phyloP scores from a whole-genome alignment of 352 stramenopile species.

The Globisporangium nagaii region DNA sequence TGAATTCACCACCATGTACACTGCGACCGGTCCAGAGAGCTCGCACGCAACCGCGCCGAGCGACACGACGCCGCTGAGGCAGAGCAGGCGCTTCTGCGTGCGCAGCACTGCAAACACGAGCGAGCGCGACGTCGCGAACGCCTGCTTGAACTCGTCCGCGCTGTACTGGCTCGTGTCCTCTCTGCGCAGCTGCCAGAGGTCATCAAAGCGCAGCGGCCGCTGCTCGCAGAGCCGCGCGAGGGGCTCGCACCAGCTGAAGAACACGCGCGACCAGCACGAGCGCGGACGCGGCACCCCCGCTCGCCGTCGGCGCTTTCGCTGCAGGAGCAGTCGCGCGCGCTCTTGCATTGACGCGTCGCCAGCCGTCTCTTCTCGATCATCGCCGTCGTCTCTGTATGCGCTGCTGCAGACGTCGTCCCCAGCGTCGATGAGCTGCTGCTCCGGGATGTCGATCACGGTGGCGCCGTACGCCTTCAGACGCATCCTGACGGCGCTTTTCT shows the following conservation, averaged over 20 bases:
- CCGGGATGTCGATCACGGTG: not conserved
- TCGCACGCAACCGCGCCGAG: slow-evolving; percentile 24
- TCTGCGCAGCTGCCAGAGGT: slow-evolving; percentile 28
- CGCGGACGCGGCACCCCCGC: not conserved
- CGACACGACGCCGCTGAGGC: slow-evolving; percentile 24
- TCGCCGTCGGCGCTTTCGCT: not conserved
- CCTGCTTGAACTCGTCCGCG: slow-evolving; percentile 13
- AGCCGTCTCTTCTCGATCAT: not conserved
- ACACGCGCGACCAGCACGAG: slow-evolving; percentile 22
- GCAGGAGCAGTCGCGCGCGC: not conserved
- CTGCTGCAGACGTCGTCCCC: not conserved
- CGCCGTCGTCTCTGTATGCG: not conserved
- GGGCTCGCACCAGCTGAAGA: slow-evolving; percentile 29
- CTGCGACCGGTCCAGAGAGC: slow-evolving; percentile 19
- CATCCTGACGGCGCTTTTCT: not conserved
- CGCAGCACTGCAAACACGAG: slow-evolving; percentile 17
- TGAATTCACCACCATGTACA: slow-evolving; percentile 21
- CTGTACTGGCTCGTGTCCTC: slow-evolving; percentile 18
- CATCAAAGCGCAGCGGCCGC: slow-evolving; percentile 18
- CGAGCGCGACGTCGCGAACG: slow-evolving; percentile 13
- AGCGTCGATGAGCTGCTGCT: not conserved
- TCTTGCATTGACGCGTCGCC: not conserved
- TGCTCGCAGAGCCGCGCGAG: slow-evolving; percentile 18
- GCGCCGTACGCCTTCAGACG: slow-evolving; percentile 4
- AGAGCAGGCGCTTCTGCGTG: slow-evolving; percentile 16